Conservation (phyloP, 371 early-diverging fungal species). For the Catenaria anguillulae region DNA sequence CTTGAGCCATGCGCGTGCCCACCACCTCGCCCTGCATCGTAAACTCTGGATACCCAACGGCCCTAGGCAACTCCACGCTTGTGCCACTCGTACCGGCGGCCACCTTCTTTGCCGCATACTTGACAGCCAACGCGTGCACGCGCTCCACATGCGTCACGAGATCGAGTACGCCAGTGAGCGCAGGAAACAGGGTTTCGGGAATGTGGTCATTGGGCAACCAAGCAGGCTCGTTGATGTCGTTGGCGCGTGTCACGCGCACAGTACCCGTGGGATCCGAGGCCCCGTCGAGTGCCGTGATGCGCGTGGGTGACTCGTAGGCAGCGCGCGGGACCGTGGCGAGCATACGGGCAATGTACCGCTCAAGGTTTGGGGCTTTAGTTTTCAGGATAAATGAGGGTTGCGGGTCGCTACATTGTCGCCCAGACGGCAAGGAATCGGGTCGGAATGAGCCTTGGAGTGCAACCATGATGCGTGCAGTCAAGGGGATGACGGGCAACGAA, state of each 20-base stretch:
- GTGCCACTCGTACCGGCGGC: neutral
- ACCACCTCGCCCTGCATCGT: neutral
- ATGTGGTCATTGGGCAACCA: neutral
- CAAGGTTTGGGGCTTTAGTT: neutral
- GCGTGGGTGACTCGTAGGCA: neutral
- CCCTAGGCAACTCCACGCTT: neutral
- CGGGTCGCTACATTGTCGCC: neutral
- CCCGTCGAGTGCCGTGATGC: neutral
- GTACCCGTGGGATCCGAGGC: neutral
- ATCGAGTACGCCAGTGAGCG: neutral
- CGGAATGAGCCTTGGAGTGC: neutral
- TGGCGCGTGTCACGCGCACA: neutral
- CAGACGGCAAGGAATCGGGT: no score
- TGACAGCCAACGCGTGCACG: neutral
- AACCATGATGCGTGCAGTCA: neutral
- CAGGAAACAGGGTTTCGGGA: neutral
- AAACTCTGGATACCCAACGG: neutral
- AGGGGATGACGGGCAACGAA: neutral
- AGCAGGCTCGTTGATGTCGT: neutral
- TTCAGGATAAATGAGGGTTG: neutral
- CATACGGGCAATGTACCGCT: neutral
- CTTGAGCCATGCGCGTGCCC: neutral
- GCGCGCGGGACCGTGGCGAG: neutral
- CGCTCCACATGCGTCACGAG: neutral
- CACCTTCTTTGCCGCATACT: neutral